Conservation (phyloP, 129 eudicot species). For the Chrysanthemum seticuspe region DNA sequence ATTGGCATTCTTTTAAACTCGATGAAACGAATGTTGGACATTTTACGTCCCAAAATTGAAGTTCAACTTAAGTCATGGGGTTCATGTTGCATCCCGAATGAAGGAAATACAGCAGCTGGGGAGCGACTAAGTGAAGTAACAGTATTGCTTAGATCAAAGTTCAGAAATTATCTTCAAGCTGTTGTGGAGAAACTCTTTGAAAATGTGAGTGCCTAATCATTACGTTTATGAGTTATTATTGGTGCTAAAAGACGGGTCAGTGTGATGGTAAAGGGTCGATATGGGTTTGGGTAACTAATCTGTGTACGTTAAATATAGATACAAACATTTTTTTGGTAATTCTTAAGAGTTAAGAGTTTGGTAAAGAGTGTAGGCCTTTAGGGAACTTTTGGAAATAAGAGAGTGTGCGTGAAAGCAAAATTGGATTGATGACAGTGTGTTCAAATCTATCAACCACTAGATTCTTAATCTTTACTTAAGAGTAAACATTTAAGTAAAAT, state of each 20-base stretch:
- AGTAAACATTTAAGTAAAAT: no score
- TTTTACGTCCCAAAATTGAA: conserved; percentile 74
- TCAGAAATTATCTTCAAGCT: conserved; percentile 76
- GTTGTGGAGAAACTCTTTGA: conserved; percentile 77
- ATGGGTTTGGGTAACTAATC: neutral
- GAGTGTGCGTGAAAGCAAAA: no score
- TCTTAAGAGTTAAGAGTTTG: no score
- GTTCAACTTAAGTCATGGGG: conserved; percentile 75
- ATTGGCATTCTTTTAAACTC: conserved; percentile 84
- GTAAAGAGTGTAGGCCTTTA: no score
- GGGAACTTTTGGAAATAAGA: no score
- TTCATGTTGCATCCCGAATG: conserved; percentile 74
- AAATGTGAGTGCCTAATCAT: conserved; percentile 51
- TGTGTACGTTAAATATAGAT: no score
- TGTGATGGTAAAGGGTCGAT: neutral
- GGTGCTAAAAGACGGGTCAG: neutral
- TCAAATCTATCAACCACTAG: no score
- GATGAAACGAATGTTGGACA: conserved; percentile 79
- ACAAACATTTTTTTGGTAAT: no score
- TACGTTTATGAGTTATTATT: neutral
- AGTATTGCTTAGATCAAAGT: conserved; percentile 82
- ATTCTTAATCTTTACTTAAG: no score
- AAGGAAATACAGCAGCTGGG: conserved; percentile 67
- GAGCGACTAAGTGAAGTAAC: conserved; percentile 87
- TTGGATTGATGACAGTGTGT: no score